Evolutionary conservation across 225 moss, liverwort and hornwort genomes (phyloP), one percentile per base, ranked within the genome.

Genomic region (Polytrichum commune): DNA sequence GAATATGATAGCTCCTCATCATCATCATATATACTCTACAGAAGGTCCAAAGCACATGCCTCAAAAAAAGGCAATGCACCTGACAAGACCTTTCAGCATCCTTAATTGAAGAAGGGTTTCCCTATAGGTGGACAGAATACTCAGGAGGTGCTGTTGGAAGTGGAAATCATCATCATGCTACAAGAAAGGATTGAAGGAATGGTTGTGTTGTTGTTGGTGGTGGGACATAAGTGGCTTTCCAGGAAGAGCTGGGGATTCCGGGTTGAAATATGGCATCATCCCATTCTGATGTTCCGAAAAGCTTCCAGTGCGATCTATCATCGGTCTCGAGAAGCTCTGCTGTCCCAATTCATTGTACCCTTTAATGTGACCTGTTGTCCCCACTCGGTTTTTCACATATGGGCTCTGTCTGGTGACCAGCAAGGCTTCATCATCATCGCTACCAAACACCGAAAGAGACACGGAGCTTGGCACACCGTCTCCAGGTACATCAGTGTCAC

Each of bases 191-290:
- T 84, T 77, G 77, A 82, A 82, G 1, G 77, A 60, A 64, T 74
- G 64, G 27, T 75, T 82, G 27, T 70, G 72, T 63, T 70, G 72
- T 63, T 67, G 71, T 25, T 76, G 77, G 63, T 76, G 77, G 71
- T 88, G 84, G 76, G 84, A 63, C 62, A 82, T 73, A 29, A 93
- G 74, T 30, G 93, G 88, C 32, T 96, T 90, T 60, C 93, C 95
- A 35, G 95, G 93, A 60, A 91, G 84, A 28, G 78, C 82, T 78
- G 93, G 93, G 6, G 93, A 93, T 24, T 84, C 93, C 1, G 93
- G 80, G 65, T 87, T 84, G 1, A 85, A 83, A 74, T 79, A 80
- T 54, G 80, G 83, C 19, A 79, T 72, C 27, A 79, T 72, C 27
- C 79, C 91, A 58, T 85, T 90, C 32, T 83, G 83, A 33, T 46